A percentile compares a stretch with the other conserved stretches of the same genome.
Evolutionary conservation across 2,329 filamentous ascomycete species (phyloP).

Genomic region (Biscogniauxia marginata): DNA sequence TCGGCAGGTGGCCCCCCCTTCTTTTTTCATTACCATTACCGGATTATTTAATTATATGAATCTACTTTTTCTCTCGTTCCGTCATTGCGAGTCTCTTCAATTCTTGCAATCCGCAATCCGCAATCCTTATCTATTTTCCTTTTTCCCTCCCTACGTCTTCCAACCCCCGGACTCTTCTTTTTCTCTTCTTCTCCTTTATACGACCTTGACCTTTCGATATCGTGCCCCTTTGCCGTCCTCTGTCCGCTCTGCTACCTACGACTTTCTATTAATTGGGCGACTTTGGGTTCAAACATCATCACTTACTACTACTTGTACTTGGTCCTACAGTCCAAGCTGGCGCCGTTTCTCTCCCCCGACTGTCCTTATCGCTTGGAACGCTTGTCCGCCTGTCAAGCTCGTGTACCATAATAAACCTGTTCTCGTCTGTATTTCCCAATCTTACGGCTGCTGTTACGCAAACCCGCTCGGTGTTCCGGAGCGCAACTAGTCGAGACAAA

Average conservation of each 20-base stretch:
- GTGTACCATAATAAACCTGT: background rate
- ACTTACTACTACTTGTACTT: background rate
- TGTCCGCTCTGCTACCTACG: background rate
- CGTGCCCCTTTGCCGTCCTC: background rate
- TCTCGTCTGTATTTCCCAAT: background rate
- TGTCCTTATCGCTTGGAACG: background rate
- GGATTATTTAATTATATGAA: background rate
- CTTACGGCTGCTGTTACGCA: too few relatives aligned
- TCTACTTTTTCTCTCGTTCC: background rate
- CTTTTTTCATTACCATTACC: background rate
- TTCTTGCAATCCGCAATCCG: too few relatives aligned
- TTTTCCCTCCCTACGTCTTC: background rate
- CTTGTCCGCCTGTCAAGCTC: too few relatives aligned
- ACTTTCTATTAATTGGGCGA: background rate
- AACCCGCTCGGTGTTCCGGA: too few relatives aligned
- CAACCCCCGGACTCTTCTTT: background rate
- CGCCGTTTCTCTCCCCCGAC: background rate
- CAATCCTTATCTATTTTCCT: background rate
- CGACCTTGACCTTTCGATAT: background rate
- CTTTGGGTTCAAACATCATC: background rate
- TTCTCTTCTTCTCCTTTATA: background rate
- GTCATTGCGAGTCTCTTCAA: background rate
- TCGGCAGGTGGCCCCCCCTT: background rate
- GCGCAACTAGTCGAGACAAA: too few relatives aligned
- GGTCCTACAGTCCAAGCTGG: background rate